Evolutionary conservation across 768 basidiomycete species (phyloP).

Genomic region (Tulasnella sp.): DNA sequence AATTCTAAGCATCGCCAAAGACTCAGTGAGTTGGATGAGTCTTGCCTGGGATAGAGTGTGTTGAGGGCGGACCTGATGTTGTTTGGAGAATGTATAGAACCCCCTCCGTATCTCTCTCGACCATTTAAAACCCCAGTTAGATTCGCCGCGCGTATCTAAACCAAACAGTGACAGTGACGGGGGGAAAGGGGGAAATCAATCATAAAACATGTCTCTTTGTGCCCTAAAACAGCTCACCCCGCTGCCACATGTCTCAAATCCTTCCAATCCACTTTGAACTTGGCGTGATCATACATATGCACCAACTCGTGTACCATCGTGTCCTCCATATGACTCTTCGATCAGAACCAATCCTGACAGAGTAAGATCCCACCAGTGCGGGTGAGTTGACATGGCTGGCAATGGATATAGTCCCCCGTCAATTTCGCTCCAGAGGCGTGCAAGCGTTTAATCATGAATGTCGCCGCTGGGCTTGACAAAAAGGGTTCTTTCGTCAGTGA

Average conservation of each 20-base stretch:
- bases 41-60: no score
- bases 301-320: slow-evolving; percentile 89
- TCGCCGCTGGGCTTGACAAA: slow-evolving; percentile 62
- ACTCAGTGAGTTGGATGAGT: no score
- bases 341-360: slow-evolving; percentile 75
- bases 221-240: slow-evolving; percentile 50
- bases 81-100: slow-evolving; percentile 73
- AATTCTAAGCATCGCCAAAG: slow-evolving; percentile 50
- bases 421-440: slow-evolving; percentile 60
- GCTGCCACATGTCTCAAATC: slow-evolving; percentile 91
- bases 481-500: background rate
- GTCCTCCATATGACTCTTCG: slow-evolving; percentile 82
- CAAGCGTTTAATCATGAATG: slow-evolving; percentile 91
- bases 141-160: slow-evolving; percentile 87
- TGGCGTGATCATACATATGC: slow-evolving; percentile 92
- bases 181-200: no score
- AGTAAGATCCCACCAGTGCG: slow-evolving; percentile 73
- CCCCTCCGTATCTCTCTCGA: slow-evolving; percentile 71
- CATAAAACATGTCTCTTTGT: background rate
- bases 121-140: slow-evolving; percentile 84
- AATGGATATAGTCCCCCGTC: slow-evolving; percentile 62
- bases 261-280: slow-evolving; percentile 86
- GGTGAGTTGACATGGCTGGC: slow-evolving; percentile 68
- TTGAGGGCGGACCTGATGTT: slow-evolving; percentile 65
- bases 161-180: background rate